Evolutionary conservation across 768 basidiomycete genomes (phyloP), one percentile per base, ranked within the genome.

Genomic region (Phaffia tasmanica): DNA sequence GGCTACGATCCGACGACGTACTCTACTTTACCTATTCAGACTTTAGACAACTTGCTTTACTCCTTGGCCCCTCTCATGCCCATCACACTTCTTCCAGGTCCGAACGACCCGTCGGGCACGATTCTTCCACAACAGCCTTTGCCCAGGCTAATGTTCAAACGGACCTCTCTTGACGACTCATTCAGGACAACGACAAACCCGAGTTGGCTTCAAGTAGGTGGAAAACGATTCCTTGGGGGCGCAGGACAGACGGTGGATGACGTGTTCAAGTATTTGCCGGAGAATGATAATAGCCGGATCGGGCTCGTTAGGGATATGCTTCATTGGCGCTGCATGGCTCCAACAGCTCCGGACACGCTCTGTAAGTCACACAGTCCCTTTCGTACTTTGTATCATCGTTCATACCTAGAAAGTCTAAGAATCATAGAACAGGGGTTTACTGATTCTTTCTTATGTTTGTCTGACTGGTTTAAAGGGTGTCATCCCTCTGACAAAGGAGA

Each of bases 341-440:
- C 95, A 3, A 98, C 95, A 9, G 94, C 94, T 29, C 95, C 95
- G 30, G 95, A 99, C 76, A 99, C 95, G 0, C 81, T 99, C 3
- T 97, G 80, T 80, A 62, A 71, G 79, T 72, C 47, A 29, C 47
- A n/a, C 35, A 11, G 11, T 42, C 35, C 35, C 35, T 11, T 42
- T 5, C 35, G 11, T 42, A 42, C 11, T 42, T 11, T 42, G 4
- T 11, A 42, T 42, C 35, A 5, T 11, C 11, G 35, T 5, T 42
- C 11, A 4, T 5, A 11, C 35, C 35, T 42, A 42, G 4, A 42
- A 42, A 11, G 11, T 42, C 35, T 42, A 4, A 42, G 29, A 23
- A 4, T 5, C n/a, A 15, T 32, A 46, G n/a, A 9, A 16, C 6
- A 61, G 2, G 48, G 19, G 53, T 15, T 54, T 4, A 54, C 48